These are phyloP conservation scores for Ganoderma boninense DNA, from an alignment of 1,284 basidiomycete species.

Conservation along the genomic window DNA sequence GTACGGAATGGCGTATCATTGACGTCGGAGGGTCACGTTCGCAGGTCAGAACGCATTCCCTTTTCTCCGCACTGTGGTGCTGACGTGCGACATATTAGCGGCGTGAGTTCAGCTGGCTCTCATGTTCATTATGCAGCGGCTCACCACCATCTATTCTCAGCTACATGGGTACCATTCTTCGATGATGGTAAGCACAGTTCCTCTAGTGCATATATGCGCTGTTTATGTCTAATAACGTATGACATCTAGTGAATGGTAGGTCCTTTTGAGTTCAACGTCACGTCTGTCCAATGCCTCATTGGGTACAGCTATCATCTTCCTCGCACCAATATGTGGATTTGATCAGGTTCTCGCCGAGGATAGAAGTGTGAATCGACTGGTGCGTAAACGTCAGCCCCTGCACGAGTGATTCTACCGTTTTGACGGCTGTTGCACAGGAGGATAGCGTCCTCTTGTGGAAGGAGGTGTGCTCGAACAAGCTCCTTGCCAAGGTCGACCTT, in stretches of 20 bases:
- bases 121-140: constrained; percentile 6
- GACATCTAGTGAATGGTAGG: constrained; percentile 36
- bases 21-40: constrained; percentile 82
- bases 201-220: constrained; percentile 11
- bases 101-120: constrained; percentile 39
- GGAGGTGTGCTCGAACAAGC: constrained; percentile 76
- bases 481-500: constrained; percentile 75
- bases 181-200: constrained; percentile 63
- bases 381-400: constrained; percentile 42
- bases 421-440: constrained; percentile 54
- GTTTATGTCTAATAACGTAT: constrained; percentile 9
- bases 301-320: constrained; percentile 73
- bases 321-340: constrained; percentile 82
- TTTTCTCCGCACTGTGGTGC: constrained; percentile 14
- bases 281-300: not conserved
- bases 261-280: not conserved
- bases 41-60: constrained; percentile 57
- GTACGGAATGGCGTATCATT: constrained; percentile 81
- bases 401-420: not conserved
- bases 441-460: constrained; percentile 86
- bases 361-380: constrained; percentile 72
- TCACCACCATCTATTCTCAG: constrained; percentile 38
- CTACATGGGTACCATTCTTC: constrained; percentile 79
- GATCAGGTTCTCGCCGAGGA: constrained; percentile 81
- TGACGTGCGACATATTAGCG: constrained; percentile 35